Base-by-base conservation (phyloP, 2,329 filamentous ascomycete species). In the Sordariomycetes sp. region DNA sequence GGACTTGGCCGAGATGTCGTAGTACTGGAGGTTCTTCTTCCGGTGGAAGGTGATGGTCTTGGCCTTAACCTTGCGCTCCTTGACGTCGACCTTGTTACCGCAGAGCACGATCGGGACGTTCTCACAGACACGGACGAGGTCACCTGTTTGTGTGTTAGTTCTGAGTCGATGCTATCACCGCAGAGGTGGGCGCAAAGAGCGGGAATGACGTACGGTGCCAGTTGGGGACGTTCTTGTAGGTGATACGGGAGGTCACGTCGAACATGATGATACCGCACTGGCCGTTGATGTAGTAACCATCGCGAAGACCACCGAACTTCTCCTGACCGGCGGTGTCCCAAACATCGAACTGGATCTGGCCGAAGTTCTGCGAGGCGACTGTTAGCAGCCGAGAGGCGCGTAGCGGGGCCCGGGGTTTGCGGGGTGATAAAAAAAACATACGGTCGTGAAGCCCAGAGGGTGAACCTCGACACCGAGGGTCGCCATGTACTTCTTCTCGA, bases 231-330 rank as follows among this genome's bases (percentile, higher is more conserved):
- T 99, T 99, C 89, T 99, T 99, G 88, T 99, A 99, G 76, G 94
- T 99, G 76, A 99, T 97, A 73, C 94, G 90, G 67, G 93, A 97
- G 64, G 94, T 97, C 66, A 99, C 93, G 77, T 99, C 93, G 77
- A 99, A 99, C 93, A 99, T 99, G 87, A 99, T 97, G 82, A 99
- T 97, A 80, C 94, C 93, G 78, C 93, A 97, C 80, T 97, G 93
- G 71, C 93, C 93, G 81, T 97, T 97, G 85, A 99, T 99, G 83
- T 99, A 99, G 87, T 99, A 99, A 68, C 93, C 93, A 78, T 99
- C 93, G 81, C 93, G 90, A 71, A 99, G 90, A 83, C 93, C 93
- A 77, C 93, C 93, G 67, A 99, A 99, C 86, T 97, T 99, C 84
- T 99, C 93, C 80, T 99, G 93, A 69, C 93, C 93, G 68, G 93